phyloP scores from a whole-genome alignment of 305 asterid species.

The Rubia balearica region DNA sequence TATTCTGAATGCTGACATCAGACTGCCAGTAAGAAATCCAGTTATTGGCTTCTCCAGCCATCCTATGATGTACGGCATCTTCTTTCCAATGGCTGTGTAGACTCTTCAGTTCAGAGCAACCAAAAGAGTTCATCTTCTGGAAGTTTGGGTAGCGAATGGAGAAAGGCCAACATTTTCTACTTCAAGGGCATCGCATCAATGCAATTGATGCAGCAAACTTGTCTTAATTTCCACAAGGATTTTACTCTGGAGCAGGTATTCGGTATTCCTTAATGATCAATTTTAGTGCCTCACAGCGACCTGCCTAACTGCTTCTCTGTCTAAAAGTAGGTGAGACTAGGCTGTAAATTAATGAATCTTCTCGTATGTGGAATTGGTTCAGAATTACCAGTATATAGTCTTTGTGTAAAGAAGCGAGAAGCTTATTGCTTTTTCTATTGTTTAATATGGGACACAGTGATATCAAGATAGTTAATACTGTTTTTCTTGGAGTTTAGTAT shows the following conservation, averaged over 20 bases:
- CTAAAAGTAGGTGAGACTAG: not conserved
- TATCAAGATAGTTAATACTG: not conserved
- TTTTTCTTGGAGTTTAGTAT: not conserved
- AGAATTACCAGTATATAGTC: too few relatives aligned
- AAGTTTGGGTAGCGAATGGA: slow-evolving; percentile 45
- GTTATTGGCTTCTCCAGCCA: slow-evolving; percentile 77
- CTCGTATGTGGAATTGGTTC: too few relatives aligned
- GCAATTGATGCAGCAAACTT: slow-evolving; percentile 53
- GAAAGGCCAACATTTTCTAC: slow-evolving; percentile 58
- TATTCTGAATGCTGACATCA: slow-evolving; percentile 17
- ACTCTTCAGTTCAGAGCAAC: slow-evolving; percentile 21
- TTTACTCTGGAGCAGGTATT: slow-evolving; percentile 72
- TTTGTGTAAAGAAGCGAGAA: too few relatives aligned
- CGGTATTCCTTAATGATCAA: slow-evolving; percentile 33
- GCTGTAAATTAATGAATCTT: not conserved
- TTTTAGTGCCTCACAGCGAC: not conserved
- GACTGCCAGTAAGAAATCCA: slow-evolving; percentile 25
- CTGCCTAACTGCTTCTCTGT: not conserved
- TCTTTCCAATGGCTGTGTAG: slow-evolving; percentile 36
- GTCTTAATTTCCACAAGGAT: slow-evolving; percentile 71
- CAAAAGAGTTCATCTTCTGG: slow-evolving; percentile 28
- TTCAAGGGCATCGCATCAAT: slow-evolving; percentile 77
- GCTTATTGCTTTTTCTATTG: not conserved
- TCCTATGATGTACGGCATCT: slow-evolving; percentile 70
- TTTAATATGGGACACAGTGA: not conserved